These are phyloP conservation scores for Trichomonas gallinae DNA, from an alignment of 208 protist species.

Conservation along the genomic window DNA sequence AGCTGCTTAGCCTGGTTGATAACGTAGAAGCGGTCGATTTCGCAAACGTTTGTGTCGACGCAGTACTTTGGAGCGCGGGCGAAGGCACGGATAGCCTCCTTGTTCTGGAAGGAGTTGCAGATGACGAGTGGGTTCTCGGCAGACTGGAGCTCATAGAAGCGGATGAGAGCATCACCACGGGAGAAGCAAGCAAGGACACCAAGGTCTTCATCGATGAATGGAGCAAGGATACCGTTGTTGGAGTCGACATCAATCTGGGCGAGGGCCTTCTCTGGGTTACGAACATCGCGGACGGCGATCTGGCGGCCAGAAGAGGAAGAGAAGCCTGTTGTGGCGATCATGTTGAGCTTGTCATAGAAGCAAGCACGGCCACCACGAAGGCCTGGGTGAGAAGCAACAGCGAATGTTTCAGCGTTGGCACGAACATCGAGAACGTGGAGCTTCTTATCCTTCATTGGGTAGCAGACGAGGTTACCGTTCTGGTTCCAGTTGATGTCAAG, in stretches of 20 bases:
- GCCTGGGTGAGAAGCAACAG: not conserved
- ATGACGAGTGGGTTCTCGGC: not conserved
- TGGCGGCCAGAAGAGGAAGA: not conserved
- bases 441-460: not conserved
- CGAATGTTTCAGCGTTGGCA: not conserved
- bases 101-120: not conserved
- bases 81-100: not conserved
- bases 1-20: not conserved
- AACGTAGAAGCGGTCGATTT: not conserved
- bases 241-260: not conserved
- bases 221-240: not conserved
- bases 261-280: slow-evolving; percentile 10
- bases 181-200: not conserved
- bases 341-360: slow-evolving; percentile 7
- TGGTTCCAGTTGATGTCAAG: slow-evolving; percentile 9
- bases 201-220: not conserved
- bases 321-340: slow-evolving; percentile 2
- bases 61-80: not conserved
- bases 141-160: not conserved
- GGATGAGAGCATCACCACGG: not conserved
- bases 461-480: not conserved
- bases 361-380: not conserved
- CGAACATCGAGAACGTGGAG: not conserved
- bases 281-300: not conserved
- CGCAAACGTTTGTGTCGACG: not conserved